Conservation (phyloP, 2,329 filamentous ascomycete species). For the Escovopsis weberi region DNA sequence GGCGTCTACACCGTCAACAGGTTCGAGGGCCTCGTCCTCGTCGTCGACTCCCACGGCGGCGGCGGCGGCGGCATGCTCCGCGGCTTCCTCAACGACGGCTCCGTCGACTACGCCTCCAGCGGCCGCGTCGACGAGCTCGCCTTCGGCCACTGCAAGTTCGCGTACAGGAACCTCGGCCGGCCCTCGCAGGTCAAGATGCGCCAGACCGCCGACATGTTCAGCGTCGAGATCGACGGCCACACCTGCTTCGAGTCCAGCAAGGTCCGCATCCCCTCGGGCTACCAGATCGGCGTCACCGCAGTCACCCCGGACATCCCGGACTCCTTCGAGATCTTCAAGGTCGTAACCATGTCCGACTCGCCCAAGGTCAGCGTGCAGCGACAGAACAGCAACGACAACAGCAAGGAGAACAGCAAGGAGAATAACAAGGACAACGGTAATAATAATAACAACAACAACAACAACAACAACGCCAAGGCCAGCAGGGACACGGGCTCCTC, state of each 20-base stretch:
- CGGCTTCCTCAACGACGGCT: constrained; percentile 88
- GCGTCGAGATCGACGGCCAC: constrained; percentile 65
- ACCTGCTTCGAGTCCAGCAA: constrained; percentile 75
- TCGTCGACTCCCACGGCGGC: constrained; percentile 72
- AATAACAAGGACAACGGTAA: not conserved
- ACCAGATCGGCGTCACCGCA: constrained; percentile 76
- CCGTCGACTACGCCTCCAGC: constrained; percentile 61
- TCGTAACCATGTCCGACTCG: constrained; percentile 53
- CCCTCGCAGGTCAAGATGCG: constrained; percentile 64
- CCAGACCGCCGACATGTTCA: constrained; percentile 50
- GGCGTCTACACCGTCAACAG: constrained; percentile 73
- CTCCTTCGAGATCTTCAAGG: constrained; percentile 85
- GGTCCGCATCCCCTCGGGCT: constrained; percentile 63
- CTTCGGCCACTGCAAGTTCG: constrained; percentile 84
- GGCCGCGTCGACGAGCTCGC: constrained; percentile 69
- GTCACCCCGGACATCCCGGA: constrained; percentile 84
- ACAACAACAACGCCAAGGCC: constrained; percentile 15
- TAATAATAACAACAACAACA: constrained; percentile 9
- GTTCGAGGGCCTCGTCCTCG: constrained; percentile 83
- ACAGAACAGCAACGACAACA: constrained; percentile 3
- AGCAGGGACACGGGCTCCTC: constrained; percentile 22
- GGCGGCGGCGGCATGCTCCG: constrained; percentile 69
- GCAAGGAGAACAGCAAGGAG: not conserved
- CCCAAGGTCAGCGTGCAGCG: constrained; percentile 9
- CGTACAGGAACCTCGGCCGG: constrained; percentile 81